Evolutionary conservation across 768 basidiomycete species (phyloP), one percentile per base, ranked within the genome.

Genomic region (Pleurotus giganteus): DNA sequence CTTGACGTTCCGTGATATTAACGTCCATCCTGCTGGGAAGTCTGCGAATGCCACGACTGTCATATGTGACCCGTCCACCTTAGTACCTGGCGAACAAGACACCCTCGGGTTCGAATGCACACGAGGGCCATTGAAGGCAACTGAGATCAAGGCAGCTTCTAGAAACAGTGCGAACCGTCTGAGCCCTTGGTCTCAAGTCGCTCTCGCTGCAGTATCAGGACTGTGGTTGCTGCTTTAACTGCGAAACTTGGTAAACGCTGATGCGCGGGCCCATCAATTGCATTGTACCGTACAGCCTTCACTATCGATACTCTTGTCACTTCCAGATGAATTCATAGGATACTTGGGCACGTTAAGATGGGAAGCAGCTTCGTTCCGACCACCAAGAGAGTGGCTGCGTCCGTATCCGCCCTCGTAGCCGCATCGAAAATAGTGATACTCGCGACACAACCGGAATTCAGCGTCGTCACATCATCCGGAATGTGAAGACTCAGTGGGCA

Each of bases 71-170:
- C 65, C 71, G n/a, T 42, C 56, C 0, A 57, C 67, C 4, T 64
- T 72, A 17, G 65, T 55, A 23, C 53, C 55, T 2, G 66, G 65
- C 1, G 69, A 69, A 53, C 64, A 69, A 31, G 59, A 58, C 6
- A 63, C 63, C 1, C 61, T 72, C 4, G 71, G 69, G 8, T 72
- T 72, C 58, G 58, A 64, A 34, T 72, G 71, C 51, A 43, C 58
- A 12, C 64, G 65, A 53, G 69, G 70, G 5, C 65, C 67, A 0
- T 67, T 66, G n/a, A 54, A 56, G 7, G 57, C 44, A 2, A 66
- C 66, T 2, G 56, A 54, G 5, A 62, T 61, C 36, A 42, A 54
- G 42, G 50, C 13, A 12, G n/a, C 32, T 2, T 43, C 56, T 21
- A 36, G 47, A 2, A 56, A 50, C 27, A 24, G 49, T 13, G 49